Percentiles rank a stretch among this genome's conserved stretches.
Conservation (phyloP, 2,329 filamentous ascomycete species). For the Neodidymelliopsis sp. region DNA sequence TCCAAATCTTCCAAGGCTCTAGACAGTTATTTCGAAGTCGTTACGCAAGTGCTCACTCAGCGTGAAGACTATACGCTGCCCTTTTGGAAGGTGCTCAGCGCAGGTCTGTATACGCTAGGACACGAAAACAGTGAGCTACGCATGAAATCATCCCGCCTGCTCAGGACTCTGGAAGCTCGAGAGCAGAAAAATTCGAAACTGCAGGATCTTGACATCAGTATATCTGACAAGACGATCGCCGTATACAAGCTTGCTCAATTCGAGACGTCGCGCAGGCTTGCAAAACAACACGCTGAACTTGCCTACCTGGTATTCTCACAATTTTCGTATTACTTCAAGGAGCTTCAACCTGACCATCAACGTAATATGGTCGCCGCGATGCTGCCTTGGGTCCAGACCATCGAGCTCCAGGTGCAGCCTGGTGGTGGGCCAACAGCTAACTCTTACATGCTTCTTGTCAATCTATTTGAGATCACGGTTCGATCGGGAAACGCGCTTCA, state of each 20-base stretch:
- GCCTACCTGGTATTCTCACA: conserved; percentile 96
- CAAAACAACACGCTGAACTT: conserved; percentile 85
- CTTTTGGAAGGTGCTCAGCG: conserved; percentile 89
- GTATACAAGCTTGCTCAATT: conserved; percentile 98
- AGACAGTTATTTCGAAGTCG: conserved; percentile 94
- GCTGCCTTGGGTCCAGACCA: conserved; percentile 93
- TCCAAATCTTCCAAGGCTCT: conserved; percentile 82
- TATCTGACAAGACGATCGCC: conserved; percentile 96
- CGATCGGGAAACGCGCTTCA: conserved; percentile 87
- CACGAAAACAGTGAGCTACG: conserved; percentile 89
- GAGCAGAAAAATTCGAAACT: conserved; percentile 88
- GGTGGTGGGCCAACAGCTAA: conserved; percentile 88
- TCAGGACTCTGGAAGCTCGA: conserved; percentile 82
- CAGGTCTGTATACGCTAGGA: conserved; percentile 90
- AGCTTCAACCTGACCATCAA: conserved; percentile 80
- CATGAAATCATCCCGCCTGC: conserved; percentile 82
- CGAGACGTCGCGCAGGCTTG: conserved; percentile 89
- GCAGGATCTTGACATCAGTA: conserved; percentile 97
- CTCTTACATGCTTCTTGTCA: conserved; percentile 94
- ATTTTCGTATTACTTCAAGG: conserved; percentile 92
- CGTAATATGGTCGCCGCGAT: conserved; percentile 94
- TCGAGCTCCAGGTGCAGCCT: conserved; percentile 90
- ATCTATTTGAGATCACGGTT: conserved; percentile 95
- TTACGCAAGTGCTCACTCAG: conserved; percentile 85
- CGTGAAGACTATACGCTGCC: conserved; percentile 81